A percentile compares a stretch with the other conserved stretches of the same genome.
Evolutionary conservation across 352 stramenopile species (phyloP).

Genomic region (Phytophthora crassamura): DNA sequence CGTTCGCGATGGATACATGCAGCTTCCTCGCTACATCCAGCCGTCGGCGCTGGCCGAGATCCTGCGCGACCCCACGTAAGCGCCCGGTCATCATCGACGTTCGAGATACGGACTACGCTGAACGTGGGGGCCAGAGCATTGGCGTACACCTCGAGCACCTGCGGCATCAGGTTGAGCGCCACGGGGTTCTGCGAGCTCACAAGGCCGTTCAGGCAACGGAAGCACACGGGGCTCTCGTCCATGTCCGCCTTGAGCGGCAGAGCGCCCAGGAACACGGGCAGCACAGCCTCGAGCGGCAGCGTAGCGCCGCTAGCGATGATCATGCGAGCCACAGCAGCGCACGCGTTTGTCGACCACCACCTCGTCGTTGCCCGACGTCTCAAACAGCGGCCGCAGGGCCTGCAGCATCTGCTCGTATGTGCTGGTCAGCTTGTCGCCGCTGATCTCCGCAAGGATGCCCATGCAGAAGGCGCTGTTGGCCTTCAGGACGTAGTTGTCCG

Average conservation of each 20-base stretch:
- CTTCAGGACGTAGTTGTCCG: slow-evolving; percentile 93
- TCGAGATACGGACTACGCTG: slow-evolving; percentile 74
- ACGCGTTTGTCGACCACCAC: slow-evolving; percentile 94
- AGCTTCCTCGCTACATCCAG: slow-evolving; percentile 52
- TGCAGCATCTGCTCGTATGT: slow-evolving; percentile 93
- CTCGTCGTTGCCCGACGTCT: slow-evolving; percentile 86
- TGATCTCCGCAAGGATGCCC: slow-evolving; percentile 91
- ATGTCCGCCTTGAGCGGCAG: slow-evolving; percentile 97
- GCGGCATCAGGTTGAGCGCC: slow-evolving; percentile 69
- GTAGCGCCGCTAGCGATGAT: slow-evolving; percentile 83
- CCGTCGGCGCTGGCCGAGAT: slow-evolving; percentile 61
- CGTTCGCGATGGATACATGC: slow-evolving; percentile 42
- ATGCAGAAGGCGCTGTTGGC: slow-evolving; percentile 96
- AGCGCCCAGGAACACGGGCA: slow-evolving; percentile 93
- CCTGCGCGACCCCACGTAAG: slow-evolving; percentile 45
- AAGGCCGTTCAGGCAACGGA: slow-evolving; percentile 94
- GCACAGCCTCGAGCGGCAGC: slow-evolving; percentile 92
- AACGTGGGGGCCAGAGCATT: slow-evolving; percentile 67
- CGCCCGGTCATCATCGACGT: slow-evolving; percentile 77
- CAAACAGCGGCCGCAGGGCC: slow-evolving; percentile 92
- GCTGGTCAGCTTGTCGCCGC: slow-evolving; percentile 67
- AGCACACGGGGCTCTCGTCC: slow-evolving; percentile 96
- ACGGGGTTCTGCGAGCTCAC: slow-evolving; percentile 91
- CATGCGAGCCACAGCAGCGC: slow-evolving; percentile 93
- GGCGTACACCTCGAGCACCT: slow-evolving; percentile 84